Base-by-base conservation (phyloP, 305 asterid genomes). In the Salvia sclarea region DNA sequence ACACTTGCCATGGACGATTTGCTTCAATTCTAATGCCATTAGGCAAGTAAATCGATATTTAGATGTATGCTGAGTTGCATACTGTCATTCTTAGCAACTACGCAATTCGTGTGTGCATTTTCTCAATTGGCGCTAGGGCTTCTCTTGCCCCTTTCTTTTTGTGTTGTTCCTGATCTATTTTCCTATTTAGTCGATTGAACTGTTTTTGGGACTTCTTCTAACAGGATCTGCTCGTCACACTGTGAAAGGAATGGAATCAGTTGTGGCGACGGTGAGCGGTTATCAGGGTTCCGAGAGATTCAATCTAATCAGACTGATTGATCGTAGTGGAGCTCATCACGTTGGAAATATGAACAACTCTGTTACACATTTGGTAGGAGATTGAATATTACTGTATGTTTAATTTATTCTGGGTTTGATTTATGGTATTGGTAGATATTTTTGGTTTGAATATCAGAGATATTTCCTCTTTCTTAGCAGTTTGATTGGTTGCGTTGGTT, bases 221-320 rank as follows among this genome's bases (percentile, higher is more conserved):
- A 2, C 75, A 77, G 81, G 73, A 21, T 56, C 60, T 10, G 71
- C 21, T n/a, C 57, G 11, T 58, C 61, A 45, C 45, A 61, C 50
- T 8, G 61, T 67, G 61, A 30, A 72, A 73, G 87, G 69, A 67
- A 85, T 82, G 90, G 80, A 85, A 64, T 68, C 79, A 59, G 87
- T 87, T 35, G 21, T 87, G 10, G 91, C 90, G 52, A 81, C 96
- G 30, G 96, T 86, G 22, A 86, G 87, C 67, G 94, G 96, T 44
- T 89, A 89, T 75, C 86, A 80, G 30, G 94, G 94, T 35, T 9
- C 79, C 49, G 88, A 85, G 82, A 78, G 91, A 70, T 86, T 89
- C 82, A 86, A 82, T 74, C 83, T 89, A 61, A 85, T 89, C 75
- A 85, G 53, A 73, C 58, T 89, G 80, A 85, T 89, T 30, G 56